These are phyloP conservation scores for Vigna angularis DNA, from an alignment of 306 rosid genomes.

Conservation along the genomic window DNA sequence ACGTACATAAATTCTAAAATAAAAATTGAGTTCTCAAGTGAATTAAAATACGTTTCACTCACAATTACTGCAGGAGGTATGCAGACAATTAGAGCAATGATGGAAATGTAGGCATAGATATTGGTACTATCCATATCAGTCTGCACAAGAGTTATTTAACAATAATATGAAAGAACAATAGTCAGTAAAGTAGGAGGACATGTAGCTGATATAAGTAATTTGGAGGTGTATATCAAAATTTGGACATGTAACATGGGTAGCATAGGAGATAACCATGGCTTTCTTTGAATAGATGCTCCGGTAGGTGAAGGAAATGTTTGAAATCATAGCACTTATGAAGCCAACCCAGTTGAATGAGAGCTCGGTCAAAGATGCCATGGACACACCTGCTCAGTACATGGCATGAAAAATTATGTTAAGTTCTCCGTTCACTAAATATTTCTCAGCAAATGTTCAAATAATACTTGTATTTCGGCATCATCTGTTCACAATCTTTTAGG, in stretches of 20 bases:
- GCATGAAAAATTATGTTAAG: slow-evolving; percentile 27
- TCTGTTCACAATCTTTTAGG: not conserved
- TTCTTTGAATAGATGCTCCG: slow-evolving; percentile 96
- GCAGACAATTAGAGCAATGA: slow-evolving; percentile 90
- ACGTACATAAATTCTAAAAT: slow-evolving; percentile 3
- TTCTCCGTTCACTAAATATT: not conserved
- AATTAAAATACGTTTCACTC: slow-evolving; percentile 50
- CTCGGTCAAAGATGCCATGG: slow-evolving; percentile 96
- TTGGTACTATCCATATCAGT: slow-evolving; percentile 97
- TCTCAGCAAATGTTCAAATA: not conserved
- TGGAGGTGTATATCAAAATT: not conserved
- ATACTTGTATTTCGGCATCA: not conserved
- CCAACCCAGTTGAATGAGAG: slow-evolving; percentile 96
- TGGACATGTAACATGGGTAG: slow-evolving; percentile 1
- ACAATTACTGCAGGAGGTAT: slow-evolving; percentile 90
- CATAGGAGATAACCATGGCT: slow-evolving; percentile 76
- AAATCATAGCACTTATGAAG: slow-evolving; percentile 92
- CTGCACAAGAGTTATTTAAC: slow-evolving; percentile 54
- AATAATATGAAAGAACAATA: slow-evolving; percentile 30
- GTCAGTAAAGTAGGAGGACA: not conserved
- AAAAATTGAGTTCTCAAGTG: not conserved
- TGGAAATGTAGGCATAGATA: slow-evolving; percentile 89
- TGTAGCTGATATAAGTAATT: not conserved
- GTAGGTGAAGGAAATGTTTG: slow-evolving; percentile 92
- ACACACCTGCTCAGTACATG: slow-evolving; percentile 68